Percentiles rank a stretch among this genome's conserved stretches.
Conservation (phyloP, 306 rosid species). For the Glycine soja region DNA sequence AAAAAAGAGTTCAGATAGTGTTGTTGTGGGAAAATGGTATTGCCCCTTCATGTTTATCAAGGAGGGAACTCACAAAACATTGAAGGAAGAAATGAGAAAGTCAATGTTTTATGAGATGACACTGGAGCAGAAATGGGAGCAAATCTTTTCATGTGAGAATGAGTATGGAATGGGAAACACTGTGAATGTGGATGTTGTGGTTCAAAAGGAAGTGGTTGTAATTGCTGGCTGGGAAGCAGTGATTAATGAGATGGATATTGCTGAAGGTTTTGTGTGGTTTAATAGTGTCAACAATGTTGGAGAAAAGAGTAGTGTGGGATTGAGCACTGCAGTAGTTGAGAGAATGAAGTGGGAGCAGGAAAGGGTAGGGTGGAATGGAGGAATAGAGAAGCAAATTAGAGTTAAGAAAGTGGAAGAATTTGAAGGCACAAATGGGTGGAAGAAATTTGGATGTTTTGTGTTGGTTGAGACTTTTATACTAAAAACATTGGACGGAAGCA, state of each 20-base stretch:
- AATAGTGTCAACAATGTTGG: slow-evolving; percentile 52
- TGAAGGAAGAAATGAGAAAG: slow-evolving; percentile 55
- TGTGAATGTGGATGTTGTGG: slow-evolving; percentile 60
- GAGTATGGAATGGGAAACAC: background rate
- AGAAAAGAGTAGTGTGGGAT: slow-evolving; percentile 54
- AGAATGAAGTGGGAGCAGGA: slow-evolving; percentile 67
- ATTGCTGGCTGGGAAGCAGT: slow-evolving; percentile 52
- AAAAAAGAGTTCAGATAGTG: slow-evolving; percentile 33
- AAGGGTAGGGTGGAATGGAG: slow-evolving; percentile 55
- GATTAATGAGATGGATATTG: background rate
- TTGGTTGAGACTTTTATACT: slow-evolving; percentile 71
- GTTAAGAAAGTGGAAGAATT: slow-evolving; percentile 61
- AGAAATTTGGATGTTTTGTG: slow-evolving; percentile 65
- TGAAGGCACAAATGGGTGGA: slow-evolving; percentile 61
- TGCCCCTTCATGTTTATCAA: slow-evolving; percentile 70
- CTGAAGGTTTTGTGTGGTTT: slow-evolving; percentile 62
- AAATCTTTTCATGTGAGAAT: slow-evolving; percentile 51
- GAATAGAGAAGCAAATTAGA: slow-evolving; percentile 44
- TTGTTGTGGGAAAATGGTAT: slow-evolving; percentile 79
- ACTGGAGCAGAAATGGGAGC: slow-evolving; percentile 74
- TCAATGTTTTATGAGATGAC: slow-evolving; percentile 72
- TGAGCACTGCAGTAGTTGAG: slow-evolving; percentile 62
- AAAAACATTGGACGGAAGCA: slow-evolving; percentile 64
- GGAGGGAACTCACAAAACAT: slow-evolving; percentile 57
- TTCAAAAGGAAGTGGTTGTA: slow-evolving; percentile 55